Base-by-base conservation (phyloP, 495 filamentous ascomycete species). In the Niebla homalea region DNA sequence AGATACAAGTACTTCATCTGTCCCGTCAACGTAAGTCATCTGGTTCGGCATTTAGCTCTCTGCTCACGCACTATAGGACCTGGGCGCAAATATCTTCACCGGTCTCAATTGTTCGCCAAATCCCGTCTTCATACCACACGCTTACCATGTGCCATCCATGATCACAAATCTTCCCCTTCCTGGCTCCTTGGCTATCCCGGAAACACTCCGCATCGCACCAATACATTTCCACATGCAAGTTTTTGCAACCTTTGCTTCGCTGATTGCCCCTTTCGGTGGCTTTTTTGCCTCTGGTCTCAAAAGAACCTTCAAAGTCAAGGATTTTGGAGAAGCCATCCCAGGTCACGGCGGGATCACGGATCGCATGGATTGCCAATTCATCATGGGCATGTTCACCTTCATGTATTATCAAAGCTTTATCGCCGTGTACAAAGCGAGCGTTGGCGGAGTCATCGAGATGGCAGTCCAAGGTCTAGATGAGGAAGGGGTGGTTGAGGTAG, bases 361-460 rank as follows among this genome's bases (percentile, higher is more conserved):
- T 64, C 81, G 93, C 21, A 97, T 99, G 93, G 93, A 99, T 60
- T 99, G 93, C 68, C 93, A 99, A 62, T 96, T 96, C 70, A 97
- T 96, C 70, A 99, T 99, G 93, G 93, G 93, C 10, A 87, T 96
- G 71, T 97, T 99, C 59, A 79, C 93, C 12, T 97, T 85, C 67
- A 85, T 99, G 74, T 99, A 99, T 67, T 97, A 92, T 68, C 87
- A 94, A 65, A 89, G 87, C 60, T 99, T 99, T 64, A 92, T 99
- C 61, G 89, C 89, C 8, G 72, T 86, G 16, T 79, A 89, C 68
- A 84, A 83, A 58, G 79, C 84, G 8, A 85, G 72, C 49, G 81
- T 93, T 12, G 90, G 88, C 4, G 79, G 79, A 44, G 82, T 97
- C 26, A 83, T 99, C 55, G 89, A 97, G 71, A 74, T 77, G 32